phyloP scores from a whole-genome alignment of 192 early-diverging fungal species.

The Gaertneriomyces semiglobifer region DNA sequence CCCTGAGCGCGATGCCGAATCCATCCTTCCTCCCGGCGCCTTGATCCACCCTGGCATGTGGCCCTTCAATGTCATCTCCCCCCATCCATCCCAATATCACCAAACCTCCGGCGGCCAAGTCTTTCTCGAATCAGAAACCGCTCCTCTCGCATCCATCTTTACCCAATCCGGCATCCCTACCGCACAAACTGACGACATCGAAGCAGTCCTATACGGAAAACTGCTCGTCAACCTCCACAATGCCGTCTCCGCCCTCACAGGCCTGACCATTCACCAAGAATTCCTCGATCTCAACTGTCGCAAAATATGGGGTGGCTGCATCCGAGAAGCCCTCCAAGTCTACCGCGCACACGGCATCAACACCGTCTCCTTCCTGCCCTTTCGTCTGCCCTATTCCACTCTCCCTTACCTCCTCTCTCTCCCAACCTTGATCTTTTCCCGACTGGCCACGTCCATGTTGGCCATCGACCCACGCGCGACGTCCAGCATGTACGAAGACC shows the following conservation, averaged over 20 bases:
- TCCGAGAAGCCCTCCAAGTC: slow-evolving; percentile 38
- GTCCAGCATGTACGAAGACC: slow-evolving; percentile 45
- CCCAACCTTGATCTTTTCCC: slow-evolving; percentile 35
- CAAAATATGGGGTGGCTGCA: slow-evolving; percentile 31
- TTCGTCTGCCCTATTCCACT: slow-evolving; percentile 16
- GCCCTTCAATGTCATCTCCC: slow-evolving; percentile 40
- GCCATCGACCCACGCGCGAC: slow-evolving; percentile 39
- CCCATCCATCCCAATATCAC: slow-evolving; percentile 12
- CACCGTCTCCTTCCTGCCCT: slow-evolving; percentile 36
- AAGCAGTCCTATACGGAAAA: slow-evolving; percentile 39
- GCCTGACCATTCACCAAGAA: slow-evolving; percentile 34
- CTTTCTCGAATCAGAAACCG: slow-evolving; percentile 24
- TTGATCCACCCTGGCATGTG: slow-evolving; percentile 35
- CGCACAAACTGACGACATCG: slow-evolving; percentile 30
- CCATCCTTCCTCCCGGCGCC: background rate
- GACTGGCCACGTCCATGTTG: slow-evolving; percentile 21
- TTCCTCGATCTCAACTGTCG: slow-evolving; percentile 29
- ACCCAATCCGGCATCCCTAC: slow-evolving; percentile 24
- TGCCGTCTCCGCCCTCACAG: slow-evolving; percentile 41
- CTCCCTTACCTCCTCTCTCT: slow-evolving; percentile 29
- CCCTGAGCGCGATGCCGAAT: slow-evolving; percentile 1
- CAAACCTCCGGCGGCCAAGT: slow-evolving; percentile 35
- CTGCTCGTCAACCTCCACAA: slow-evolving; percentile 49
- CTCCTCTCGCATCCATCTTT: slow-evolving; percentile 27
- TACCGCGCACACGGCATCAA: slow-evolving; percentile 36